A percentile compares a stretch with the other conserved stretches of the same genome.
Evolutionary conservation across 768 basidiomycete species (phyloP).

Genomic region (Naganishia antarctica): DNA sequence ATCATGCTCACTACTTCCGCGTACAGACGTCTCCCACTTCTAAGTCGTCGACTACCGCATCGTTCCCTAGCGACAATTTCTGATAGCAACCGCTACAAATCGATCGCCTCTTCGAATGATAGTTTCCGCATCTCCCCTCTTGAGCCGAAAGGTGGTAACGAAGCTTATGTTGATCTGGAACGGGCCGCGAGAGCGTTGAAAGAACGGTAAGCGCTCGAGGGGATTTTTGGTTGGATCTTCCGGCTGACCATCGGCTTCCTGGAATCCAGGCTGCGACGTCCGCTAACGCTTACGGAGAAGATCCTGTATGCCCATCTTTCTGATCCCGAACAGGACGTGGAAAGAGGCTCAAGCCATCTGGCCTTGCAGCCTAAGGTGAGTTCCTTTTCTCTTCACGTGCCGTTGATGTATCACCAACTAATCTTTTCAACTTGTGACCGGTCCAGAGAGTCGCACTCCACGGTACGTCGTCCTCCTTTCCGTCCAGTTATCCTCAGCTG

Average conservation of each 20-base stretch:
- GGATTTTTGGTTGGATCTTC: too few relatives aligned
- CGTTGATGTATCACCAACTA: too few relatives aligned
- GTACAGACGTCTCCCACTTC: too few relatives aligned
- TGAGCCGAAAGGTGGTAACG: neutral
- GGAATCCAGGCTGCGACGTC: neutral
- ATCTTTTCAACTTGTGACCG: too few relatives aligned
- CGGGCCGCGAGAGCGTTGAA: neutral
- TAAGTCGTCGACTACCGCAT: neutral
- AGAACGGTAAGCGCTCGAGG: slow-evolving; percentile 1
- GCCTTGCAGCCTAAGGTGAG: slow-evolving; percentile 64
- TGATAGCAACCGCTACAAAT: too few relatives aligned
- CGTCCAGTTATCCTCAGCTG: neutral
- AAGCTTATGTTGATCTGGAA: neutral
- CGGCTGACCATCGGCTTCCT: neutral
- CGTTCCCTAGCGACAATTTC: slow-evolving; percentile 1
- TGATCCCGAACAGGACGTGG: slow-evolving; percentile 61
- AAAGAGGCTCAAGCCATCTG: slow-evolving; percentile 52
- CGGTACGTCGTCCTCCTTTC: slow-evolving; percentile 54
- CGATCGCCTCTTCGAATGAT: too few relatives aligned
- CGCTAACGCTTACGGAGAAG: slow-evolving; percentile 86
- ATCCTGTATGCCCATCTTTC: slow-evolving; percentile 89
- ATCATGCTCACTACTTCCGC: too few relatives aligned
- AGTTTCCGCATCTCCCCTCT: neutral
- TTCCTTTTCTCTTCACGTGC: too few relatives aligned
- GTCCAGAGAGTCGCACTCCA: slow-evolving; percentile 98